phyloP scores from a whole-genome alignment of 2,329 filamentous ascomycete genomes.

The Ceratocystis colombiana region DNA sequence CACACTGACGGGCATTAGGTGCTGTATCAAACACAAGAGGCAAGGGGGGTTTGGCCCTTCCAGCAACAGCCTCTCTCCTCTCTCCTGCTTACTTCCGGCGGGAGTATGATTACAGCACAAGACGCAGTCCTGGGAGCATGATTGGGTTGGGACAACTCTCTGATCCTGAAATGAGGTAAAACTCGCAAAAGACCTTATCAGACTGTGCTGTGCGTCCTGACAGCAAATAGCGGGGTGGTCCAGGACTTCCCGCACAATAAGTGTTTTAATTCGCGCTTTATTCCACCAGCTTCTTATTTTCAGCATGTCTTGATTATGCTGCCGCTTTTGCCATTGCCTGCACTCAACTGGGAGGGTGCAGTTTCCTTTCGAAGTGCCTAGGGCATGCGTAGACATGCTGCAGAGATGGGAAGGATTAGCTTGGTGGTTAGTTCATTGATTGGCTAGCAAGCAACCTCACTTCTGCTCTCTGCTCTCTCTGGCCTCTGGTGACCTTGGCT shows the following conservation, averaged over 20 bases:
- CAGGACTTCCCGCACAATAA: background rate
- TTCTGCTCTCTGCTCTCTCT: too few relatives aligned
- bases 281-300: background rate
- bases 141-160: background rate
- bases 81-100: background rate
- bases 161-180: background rate
- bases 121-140: background rate
- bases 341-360: too few relatives aligned
- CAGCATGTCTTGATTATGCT: background rate
- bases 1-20: background rate
- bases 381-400: background rate
- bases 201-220: background rate
- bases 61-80: too few relatives aligned
- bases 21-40: background rate
- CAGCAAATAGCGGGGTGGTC: background rate
- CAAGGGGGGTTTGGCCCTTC: background rate
- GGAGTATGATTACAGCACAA: background rate
- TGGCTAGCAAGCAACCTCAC: too few relatives aligned
- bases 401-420: background rate
- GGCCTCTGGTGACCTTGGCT: too few relatives aligned
- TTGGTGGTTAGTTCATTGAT: too few relatives aligned
- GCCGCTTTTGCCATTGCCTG: background rate
- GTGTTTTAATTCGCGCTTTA: conserved; percentile 4
- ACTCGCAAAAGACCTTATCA: background rate
- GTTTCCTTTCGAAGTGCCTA: too few relatives aligned